These are phyloP conservation scores for Euphorbia corollata DNA, from an alignment of 441 rosid genomes.

Conservation along the genomic window DNA sequence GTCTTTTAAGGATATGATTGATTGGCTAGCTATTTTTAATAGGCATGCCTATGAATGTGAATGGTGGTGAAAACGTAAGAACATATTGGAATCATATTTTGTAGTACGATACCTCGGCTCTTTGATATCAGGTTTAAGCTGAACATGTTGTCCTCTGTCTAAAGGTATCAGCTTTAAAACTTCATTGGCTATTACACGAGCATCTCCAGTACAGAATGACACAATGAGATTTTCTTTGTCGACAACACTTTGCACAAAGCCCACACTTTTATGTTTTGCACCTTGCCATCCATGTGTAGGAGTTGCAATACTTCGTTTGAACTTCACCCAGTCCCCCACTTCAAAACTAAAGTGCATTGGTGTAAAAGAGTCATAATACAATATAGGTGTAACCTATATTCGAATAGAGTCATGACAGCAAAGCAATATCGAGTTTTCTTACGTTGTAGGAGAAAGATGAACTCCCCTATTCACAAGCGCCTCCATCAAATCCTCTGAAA, in stretches of 20 bases:
- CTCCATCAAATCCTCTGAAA: slow-evolving; percentile 95
- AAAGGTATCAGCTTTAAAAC: slow-evolving; percentile 83
- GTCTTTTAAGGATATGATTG: background rate
- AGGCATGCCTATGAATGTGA: slow-evolving; percentile 2
- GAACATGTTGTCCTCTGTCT: slow-evolving; percentile 95
- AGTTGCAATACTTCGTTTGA: slow-evolving; percentile 63
- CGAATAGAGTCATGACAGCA: slow-evolving; percentile 17
- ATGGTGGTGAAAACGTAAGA: background rate
- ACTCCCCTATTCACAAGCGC: slow-evolving; percentile 72
- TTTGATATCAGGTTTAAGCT: slow-evolving; percentile 67
- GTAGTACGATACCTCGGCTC: slow-evolving; percentile 72
- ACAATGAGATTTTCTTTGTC: slow-evolving; percentile 73
- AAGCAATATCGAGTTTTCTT: slow-evolving; percentile 28
- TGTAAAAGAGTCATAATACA: slow-evolving; percentile 1
- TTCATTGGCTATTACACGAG: slow-evolving; percentile 73
- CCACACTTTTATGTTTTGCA: slow-evolving; percentile 89
- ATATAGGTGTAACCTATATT: slow-evolving; percentile 9
- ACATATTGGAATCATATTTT: slow-evolving; percentile 11
- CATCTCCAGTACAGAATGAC: slow-evolving; percentile 93
- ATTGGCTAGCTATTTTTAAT: background rate
- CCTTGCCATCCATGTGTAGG: slow-evolving; percentile 94
- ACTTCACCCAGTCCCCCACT: slow-evolving; percentile 97
- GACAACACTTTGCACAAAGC: slow-evolving; percentile 84
- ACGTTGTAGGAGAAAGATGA: slow-evolving; percentile 87
- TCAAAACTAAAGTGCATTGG: slow-evolving; percentile 51